Conservation (phyloP, 2,329 filamentous ascomycete genomes). For the Clonostachys sp. region DNA sequence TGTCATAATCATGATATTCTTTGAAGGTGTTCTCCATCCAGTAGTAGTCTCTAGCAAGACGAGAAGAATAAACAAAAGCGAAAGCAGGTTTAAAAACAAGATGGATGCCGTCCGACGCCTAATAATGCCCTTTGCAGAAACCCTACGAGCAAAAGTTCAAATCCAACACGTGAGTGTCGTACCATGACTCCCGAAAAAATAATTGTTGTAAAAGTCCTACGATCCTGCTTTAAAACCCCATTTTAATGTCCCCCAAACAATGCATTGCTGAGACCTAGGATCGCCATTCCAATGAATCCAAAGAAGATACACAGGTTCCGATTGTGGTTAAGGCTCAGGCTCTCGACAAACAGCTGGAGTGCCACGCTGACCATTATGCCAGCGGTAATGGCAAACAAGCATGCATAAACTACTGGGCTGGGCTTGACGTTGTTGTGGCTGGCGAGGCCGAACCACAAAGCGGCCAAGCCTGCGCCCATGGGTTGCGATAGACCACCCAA, state of each 20-base stretch:
- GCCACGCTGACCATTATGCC: conserved; percentile 96
- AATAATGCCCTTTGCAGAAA: too few species aligned
- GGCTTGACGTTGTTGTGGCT: conserved; percentile 40
- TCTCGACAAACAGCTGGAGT: conserved; percentile 83
- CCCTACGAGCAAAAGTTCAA: too few species aligned
- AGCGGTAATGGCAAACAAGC: conserved; percentile 82
- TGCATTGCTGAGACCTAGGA: conserved; percentile 81
- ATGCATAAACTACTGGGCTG: conserved; percentile 62
- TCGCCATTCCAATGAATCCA: conserved; percentile 80
- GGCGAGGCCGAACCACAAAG: conserved; percentile 77
- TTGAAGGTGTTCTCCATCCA: too few species aligned
- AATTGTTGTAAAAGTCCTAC: too few species aligned
- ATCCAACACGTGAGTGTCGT: too few species aligned
- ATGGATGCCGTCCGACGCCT: too few species aligned
- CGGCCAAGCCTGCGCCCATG: conserved; percentile 77
- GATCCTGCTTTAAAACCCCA: neutral
- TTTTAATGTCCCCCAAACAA: conserved; percentile 59
- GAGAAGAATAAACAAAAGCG: too few species aligned
- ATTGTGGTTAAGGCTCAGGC: conserved; percentile 76
- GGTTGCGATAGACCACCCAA: conserved; percentile 87
- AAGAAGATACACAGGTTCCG: conserved; percentile 73
- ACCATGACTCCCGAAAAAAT: neutral
- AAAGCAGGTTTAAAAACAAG: too few species aligned
- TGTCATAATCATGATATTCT: too few species aligned
- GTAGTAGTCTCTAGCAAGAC: too few species aligned